phyloP scores from a whole-genome alignment of 2,329 filamentous ascomycete genomes.

The Rachicladosporium sp. region DNA sequence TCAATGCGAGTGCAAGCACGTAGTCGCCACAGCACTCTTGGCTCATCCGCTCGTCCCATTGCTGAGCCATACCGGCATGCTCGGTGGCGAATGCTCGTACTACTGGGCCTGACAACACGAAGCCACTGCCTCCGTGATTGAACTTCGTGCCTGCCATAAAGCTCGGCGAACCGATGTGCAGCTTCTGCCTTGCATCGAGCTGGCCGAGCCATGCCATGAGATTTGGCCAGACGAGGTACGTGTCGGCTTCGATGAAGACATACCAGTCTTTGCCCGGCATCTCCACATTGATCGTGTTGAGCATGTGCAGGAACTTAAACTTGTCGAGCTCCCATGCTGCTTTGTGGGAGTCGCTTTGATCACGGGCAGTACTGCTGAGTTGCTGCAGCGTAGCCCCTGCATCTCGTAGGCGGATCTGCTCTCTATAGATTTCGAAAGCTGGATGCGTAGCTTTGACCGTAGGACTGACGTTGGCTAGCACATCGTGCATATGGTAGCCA shows the following conservation, averaged over 20 bases:
- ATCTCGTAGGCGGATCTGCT: constrained; percentile 16
- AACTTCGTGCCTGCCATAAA: constrained; percentile 20
- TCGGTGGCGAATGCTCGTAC: constrained; percentile 37
- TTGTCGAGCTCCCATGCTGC: constrained; percentile 23
- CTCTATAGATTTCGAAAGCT: constrained; percentile 26
- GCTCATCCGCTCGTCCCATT: constrained; percentile 11
- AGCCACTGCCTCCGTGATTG: constrained; percentile 42
- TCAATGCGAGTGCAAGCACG: constrained; percentile 10
- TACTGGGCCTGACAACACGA: constrained; percentile 39
- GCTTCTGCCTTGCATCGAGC: constrained; percentile 32
- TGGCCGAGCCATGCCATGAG: constrained; percentile 40
- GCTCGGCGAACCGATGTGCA: too few species aligned
- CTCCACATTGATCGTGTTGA: constrained; percentile 24
- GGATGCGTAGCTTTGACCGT: constrained; percentile 19
- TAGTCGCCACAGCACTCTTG: constrained; percentile 14
- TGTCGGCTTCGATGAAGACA: constrained; percentile 48
- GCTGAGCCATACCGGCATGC: constrained; percentile 8
- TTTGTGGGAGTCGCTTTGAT: constrained; percentile 6
- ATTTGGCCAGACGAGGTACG: constrained; percentile 43
- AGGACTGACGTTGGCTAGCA: constrained; percentile 20
- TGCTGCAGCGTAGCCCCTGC: constrained; percentile 22
- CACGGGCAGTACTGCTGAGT: constrained; percentile 12
- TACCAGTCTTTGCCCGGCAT: constrained; percentile 43
- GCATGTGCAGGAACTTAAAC: constrained; percentile 27
- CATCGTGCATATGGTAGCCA: constrained; percentile 27